Base-by-base conservation (phyloP, 345 rosid genomes). In the Citrus trifoliata region DNA sequence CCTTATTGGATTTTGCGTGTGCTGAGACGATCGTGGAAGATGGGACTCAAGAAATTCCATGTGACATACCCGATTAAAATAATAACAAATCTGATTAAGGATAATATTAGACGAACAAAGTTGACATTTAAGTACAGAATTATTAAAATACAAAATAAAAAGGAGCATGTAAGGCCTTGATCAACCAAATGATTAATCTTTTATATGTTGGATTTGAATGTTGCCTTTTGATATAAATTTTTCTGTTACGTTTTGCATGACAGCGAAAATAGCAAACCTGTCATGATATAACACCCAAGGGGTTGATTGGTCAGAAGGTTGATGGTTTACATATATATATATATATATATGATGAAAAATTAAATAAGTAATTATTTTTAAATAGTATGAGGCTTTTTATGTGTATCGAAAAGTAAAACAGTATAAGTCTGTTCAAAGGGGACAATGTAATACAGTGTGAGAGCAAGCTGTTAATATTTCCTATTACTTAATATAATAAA, bases 1-100 rank as follows among this genome's bases (percentile, higher is more conserved):
- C 4, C 6, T 71, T 67, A 76, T 78, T 80, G 63, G 82, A 75
- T 75, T 72, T 56, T 42, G 63, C 53, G 28, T 71, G 76, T 75
- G 78, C 78, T 59, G 66, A 65, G 9, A 76, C 78, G 84, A 80
- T 82, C 71, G 68, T 37, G 74, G 78, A 68, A 79, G 82, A 75
- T 79, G 85, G 78, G 70, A 67, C 27, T 59, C 79, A 9, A 78
- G 77, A 73, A 77, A 77, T 65, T 77, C 83, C 87, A 82, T 76
- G 87, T 84, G 88, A 35, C 13, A 27, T 24, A 48, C 79, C 73
- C 77, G 38, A 33, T 66, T 69, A 42, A 75, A 76, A 42, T 56
- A 25, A 1, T 13, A 18, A 10, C 37, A 56, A 40, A 53, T 37
- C 76, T 13, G 42, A 73, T 62, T 64, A 22, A 62, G 3, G 38